Evolutionary conservation across 2,329 filamentous ascomycete genomes (phyloP).

Genomic region (Alternaria ethzedia): DNA sequence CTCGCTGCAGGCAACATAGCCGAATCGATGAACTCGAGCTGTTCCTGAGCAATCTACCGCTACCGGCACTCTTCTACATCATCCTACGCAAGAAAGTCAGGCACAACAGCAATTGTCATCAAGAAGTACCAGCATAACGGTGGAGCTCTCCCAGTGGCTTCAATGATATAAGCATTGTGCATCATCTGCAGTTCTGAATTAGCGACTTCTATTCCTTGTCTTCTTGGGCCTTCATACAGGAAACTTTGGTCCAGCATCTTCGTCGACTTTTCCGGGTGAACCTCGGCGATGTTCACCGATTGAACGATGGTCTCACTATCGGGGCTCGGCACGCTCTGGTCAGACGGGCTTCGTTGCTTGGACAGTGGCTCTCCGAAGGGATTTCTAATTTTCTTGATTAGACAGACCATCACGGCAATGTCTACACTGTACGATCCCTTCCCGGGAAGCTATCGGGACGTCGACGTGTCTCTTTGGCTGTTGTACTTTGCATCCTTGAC

Average conservation of each 20-base stretch:
- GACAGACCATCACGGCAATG: no score
- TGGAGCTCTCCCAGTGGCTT: background rate
- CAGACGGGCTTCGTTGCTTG: background rate
- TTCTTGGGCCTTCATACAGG: no score
- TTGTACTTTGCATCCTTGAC: no score
- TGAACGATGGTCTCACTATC: background rate
- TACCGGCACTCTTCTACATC: background rate
- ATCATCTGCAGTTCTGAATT: constrained; percentile 1
- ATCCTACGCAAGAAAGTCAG: background rate
- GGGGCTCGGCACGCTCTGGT: no score
- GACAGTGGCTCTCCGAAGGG: background rate
- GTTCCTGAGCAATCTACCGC: no score
- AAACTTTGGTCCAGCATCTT: background rate
- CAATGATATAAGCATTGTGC: constrained; percentile 11
- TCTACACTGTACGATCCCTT: no score
- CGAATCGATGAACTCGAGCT: no score
- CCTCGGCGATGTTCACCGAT: background rate
- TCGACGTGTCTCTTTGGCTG: no score
- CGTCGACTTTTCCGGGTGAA: constrained; percentile 4
- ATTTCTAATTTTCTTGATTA: no score
- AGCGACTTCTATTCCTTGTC: no score
- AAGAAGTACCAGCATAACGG: background rate
- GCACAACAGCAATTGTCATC: background rate
- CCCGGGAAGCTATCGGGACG: no score
- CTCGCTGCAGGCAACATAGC: no score